Percentiles rank a stretch among this genome's conserved stretches.
Conservation (phyloP, 108 stramenopile species). For the Nannochloropsis salina region DNA sequence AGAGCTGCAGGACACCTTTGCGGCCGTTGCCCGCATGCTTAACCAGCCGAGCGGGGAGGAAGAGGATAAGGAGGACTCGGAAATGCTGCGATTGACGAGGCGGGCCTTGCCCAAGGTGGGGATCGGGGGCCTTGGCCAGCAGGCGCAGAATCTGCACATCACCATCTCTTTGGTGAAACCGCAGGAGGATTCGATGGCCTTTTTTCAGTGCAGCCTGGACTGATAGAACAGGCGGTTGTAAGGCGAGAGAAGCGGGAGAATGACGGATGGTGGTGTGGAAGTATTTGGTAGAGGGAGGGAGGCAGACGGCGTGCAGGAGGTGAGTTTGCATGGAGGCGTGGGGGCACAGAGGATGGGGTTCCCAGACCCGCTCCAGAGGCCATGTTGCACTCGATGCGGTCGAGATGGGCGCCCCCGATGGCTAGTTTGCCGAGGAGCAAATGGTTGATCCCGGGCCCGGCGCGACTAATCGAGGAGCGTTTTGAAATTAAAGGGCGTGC, state of each 20-base stretch:
- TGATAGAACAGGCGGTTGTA: neutral
- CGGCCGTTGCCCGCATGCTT: slow-evolving; percentile 1
- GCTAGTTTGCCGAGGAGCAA: no score
- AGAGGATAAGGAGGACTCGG: neutral
- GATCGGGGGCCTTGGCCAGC: neutral
- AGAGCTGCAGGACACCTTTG: slow-evolving; percentile 45
- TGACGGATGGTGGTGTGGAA: neutral
- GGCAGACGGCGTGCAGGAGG: neutral
- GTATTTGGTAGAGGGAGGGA: neutral
- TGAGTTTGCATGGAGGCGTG: no score
- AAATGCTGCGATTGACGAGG: neutral
- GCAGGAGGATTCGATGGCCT: neutral
- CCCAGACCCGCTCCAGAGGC: no score
- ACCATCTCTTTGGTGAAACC: neutral
- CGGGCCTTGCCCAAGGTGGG: neutral
- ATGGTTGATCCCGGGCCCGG: no score
- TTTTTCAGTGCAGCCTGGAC: neutral
- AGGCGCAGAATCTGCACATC: neutral
- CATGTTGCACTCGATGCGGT: no score
- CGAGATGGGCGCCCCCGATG: no score
- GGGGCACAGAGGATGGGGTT: no score
- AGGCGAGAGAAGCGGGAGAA: neutral
- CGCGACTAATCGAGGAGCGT: no score
- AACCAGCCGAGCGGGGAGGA: neutral
- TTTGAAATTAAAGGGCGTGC: no score